Evolutionary conservation across 768 basidiomycete species (phyloP).

Genomic region (Mycena leptocephala): DNA sequence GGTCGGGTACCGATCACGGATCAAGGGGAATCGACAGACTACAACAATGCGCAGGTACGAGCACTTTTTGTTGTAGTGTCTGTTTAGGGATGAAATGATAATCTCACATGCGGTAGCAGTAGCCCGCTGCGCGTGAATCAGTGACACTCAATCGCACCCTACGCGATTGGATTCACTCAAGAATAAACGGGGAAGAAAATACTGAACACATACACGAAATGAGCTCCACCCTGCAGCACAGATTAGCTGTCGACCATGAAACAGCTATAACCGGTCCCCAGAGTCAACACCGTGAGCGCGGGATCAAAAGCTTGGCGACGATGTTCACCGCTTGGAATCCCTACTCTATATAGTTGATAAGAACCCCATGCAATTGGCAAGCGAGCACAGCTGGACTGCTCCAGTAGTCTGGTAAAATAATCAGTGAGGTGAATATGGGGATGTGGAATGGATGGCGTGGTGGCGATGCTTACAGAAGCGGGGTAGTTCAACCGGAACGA

Average conservation of each 20-base stretch:
- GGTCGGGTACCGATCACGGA: too few relatives aligned
- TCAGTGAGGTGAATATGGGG: background rate
- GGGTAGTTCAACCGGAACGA: background rate
- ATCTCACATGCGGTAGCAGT: too few relatives aligned
- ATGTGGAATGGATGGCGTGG: background rate
- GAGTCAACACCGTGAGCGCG: background rate
- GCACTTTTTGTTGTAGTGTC: too few relatives aligned
- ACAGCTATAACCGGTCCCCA: background rate
- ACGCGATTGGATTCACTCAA: background rate
- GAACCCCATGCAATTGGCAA: background rate
- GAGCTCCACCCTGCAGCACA: background rate
- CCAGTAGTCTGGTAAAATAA: background rate
- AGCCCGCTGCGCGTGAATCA: background rate
- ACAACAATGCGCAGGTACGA: too few relatives aligned
- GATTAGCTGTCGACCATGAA: background rate
- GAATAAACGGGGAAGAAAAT: background rate
- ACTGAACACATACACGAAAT: background rate
- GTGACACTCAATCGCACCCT: background rate
- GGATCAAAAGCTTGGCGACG: background rate
- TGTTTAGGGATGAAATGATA: too few relatives aligned
- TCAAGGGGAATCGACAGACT: too few relatives aligned
- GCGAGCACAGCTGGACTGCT: background rate
- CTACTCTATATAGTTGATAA: background rate
- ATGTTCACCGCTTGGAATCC: background rate
- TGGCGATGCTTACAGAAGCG: background rate